Conservation (phyloP, 2,329 filamentous ascomycete species). For the Calonectria hongkongensis region DNA sequence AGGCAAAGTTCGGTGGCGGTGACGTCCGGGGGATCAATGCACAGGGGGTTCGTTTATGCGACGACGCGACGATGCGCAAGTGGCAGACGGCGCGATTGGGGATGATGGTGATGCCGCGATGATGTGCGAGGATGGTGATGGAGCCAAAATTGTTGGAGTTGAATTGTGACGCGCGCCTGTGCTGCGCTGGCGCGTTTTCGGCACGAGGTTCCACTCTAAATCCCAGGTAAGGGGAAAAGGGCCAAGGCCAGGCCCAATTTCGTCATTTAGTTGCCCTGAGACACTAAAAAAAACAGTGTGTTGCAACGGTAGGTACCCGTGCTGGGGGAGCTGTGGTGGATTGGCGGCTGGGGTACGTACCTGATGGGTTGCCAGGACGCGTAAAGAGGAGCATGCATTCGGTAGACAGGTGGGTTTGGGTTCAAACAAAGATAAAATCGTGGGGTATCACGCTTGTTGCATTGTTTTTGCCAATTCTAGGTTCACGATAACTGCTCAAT, state of each 20-base stretch:
- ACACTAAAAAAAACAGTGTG: constrained; percentile 18
- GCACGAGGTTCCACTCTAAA: constrained; percentile 29
- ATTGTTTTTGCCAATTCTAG: too few relatives aligned
- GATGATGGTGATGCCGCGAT: constrained; percentile 26
- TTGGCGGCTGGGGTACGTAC: constrained; percentile 13
- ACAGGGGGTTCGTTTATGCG: constrained; percentile 3
- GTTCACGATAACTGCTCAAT: too few relatives aligned
- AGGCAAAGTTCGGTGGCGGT: background rate
- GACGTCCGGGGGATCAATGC: background rate
- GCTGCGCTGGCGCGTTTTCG: constrained; percentile 35
- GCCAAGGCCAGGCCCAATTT: constrained; percentile 4
- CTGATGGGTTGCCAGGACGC: background rate
- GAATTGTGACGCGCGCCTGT: constrained; percentile 35
- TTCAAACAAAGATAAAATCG: background rate
- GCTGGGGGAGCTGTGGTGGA: constrained; percentile 3
- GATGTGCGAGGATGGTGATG: constrained; percentile 34
- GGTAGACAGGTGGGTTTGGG: background rate
- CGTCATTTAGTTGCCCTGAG: constrained; percentile 25
- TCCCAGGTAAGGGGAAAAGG: constrained; percentile 21
- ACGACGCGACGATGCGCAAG: constrained; percentile 15
- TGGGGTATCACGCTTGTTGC: too few relatives aligned
- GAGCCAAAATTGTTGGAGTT: constrained; percentile 38
- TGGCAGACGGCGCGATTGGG: constrained; percentile 7
- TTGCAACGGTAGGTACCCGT: background rate
- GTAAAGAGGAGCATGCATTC: background rate